Conservation (phyloP, 257 asterid genomes). For the Dorcoceras hygrometricum region DNA sequence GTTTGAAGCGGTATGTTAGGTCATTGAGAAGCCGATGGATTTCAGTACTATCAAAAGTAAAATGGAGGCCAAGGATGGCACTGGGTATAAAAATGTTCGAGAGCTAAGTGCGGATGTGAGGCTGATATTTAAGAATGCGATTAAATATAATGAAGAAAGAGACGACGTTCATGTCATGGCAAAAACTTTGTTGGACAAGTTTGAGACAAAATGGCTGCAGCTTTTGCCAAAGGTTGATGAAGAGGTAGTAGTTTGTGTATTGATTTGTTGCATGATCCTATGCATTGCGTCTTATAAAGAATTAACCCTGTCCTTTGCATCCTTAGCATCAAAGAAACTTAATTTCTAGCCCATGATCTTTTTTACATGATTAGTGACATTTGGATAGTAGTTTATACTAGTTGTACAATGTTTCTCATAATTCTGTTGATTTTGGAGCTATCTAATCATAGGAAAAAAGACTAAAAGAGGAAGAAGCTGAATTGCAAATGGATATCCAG, state of each 20-base stretch:
- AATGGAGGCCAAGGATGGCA: conserved; percentile 86
- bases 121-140: conserved; percentile 86
- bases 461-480: conserved; percentile 77
- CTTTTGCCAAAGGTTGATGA: conserved; percentile 91
- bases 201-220: conserved; percentile 85
- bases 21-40: conserved; percentile 96
- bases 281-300: not conserved
- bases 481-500: conserved; percentile 51
- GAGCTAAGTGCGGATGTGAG: conserved; percentile 86
- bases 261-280: not conserved
- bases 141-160: conserved; percentile 79
- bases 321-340: conserved; percentile 8
- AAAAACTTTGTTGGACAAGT: conserved; percentile 65
- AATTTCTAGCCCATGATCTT: not conserved
- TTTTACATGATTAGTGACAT: not conserved
- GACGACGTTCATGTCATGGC: conserved; percentile 91
- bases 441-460: conserved; percentile 53
- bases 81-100: conserved; percentile 77
- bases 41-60: conserved; percentile 76
- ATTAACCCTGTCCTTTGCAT: not conserved
- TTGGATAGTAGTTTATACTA: not conserved
- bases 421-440: conserved; percentile 21
- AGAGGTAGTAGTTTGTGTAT: conserved; percentile 52
- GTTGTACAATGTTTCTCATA: conserved; percentile 5
- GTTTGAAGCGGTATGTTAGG: conserved; percentile 37